Evolutionary conservation across 2,329 filamentous ascomycete genomes (phyloP).

Genomic region (Drechslerella coelobrocha): DNA sequence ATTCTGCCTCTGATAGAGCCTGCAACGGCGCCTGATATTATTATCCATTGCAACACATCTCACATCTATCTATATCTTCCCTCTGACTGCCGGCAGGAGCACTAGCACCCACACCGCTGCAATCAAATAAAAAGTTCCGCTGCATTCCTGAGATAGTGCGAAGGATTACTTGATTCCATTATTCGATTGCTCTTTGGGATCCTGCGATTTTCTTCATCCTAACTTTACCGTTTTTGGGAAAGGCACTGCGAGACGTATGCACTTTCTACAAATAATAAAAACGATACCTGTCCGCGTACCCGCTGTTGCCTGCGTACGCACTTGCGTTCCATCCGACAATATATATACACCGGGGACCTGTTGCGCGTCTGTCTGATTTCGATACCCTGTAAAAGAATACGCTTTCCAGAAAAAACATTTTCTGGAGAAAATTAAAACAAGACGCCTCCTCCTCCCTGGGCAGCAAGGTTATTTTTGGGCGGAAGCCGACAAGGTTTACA

Average conservation of each 20-base stretch:
- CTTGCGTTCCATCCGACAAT: neutral
- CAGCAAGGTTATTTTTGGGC: constrained; percentile 25
- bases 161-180: constrained; percentile 1
- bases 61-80: too few relatives aligned
- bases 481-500: constrained; percentile 37
- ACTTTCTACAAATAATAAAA: constrained; percentile 34
- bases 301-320: constrained; percentile 21
- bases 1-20: too few relatives aligned
- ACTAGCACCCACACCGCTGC: too few relatives aligned
- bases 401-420: constrained; percentile 4
- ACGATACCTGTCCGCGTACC: constrained; percentile 19
- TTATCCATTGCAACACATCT: too few relatives aligned
- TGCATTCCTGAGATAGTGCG: constrained; percentile 1
- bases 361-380: constrained; percentile 28
- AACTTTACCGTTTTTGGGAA: constrained; percentile 18
- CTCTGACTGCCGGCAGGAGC: too few relatives aligned
- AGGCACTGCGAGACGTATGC: constrained; percentile 40
- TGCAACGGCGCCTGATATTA: too few relatives aligned
- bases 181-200: constrained; percentile 5
- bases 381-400: neutral
- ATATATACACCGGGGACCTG: neutral
- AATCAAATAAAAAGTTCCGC: too few relatives aligned
- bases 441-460: neutral
- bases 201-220: neutral
- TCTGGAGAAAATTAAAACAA: neutral